Evolutionary conservation across 2,329 filamentous ascomycete species (phyloP).

Genomic region (Ilyonectria sp.): DNA sequence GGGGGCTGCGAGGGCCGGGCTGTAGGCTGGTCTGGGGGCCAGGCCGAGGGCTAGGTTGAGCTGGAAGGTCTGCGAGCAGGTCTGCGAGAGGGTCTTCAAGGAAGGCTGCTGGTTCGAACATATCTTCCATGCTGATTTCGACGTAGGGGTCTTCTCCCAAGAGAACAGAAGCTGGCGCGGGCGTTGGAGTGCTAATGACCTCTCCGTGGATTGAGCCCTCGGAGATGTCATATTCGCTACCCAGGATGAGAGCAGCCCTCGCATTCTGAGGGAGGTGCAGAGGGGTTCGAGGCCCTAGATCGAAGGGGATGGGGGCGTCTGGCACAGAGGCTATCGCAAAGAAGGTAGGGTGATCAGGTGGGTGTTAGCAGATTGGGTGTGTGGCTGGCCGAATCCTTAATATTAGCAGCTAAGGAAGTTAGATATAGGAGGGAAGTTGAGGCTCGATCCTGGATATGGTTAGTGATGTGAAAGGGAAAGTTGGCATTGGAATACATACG

Average conservation of each 20-base stretch:
- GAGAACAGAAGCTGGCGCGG: not conserved
- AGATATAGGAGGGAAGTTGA: too few relatives aligned
- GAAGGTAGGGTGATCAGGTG: not conserved
- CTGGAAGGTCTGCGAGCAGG: not conserved
- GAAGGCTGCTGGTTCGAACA: not conserved
- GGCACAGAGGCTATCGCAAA: not conserved
- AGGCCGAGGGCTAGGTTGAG: not conserved
- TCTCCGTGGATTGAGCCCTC: not conserved
- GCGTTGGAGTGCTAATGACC: not conserved
- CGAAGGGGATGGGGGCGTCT: not conserved
- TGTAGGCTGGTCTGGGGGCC: too few relatives aligned
- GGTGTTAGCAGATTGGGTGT: not conserved
- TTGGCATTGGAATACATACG: too few relatives aligned
- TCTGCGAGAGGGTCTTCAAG: too few relatives aligned
- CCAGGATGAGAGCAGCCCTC: not conserved
- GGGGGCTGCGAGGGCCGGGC: too few relatives aligned
- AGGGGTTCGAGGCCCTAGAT: not conserved
- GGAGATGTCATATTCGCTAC: not conserved
- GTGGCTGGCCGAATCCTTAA: not conserved
- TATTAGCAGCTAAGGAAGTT: too few relatives aligned
- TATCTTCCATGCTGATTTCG: not conserved
- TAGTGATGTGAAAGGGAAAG: too few relatives aligned
- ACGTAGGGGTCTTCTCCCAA: not conserved
- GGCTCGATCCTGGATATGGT: too few relatives aligned
- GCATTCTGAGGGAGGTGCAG: not conserved